Base-by-base conservation (phyloP, 768 basidiomycete genomes). In the Leccinum ochraceum region DNA sequence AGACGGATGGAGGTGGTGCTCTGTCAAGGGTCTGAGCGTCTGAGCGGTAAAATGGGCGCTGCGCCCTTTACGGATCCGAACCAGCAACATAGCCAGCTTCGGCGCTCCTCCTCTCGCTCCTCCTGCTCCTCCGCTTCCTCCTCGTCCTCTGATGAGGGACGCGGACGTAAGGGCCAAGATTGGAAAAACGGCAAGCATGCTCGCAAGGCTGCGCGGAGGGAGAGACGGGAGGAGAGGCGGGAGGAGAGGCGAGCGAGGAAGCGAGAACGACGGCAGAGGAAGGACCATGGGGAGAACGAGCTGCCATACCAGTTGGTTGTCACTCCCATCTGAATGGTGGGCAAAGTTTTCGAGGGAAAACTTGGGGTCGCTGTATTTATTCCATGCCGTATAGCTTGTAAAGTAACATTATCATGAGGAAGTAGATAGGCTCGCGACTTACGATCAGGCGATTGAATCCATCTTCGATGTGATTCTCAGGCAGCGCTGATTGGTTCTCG, bases 1-100 rank as follows among this genome's bases (percentile, higher is more conserved):
- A 77, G 82, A 13, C 63, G 69, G 60, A 75, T 83, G 63, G 76
- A 81, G n/a, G 74, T 76, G 32, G 70, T 76, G 58, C 73, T 83
- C 0, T 67, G 72, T 24, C 74, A 75, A 56, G 72, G 60, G 3
- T 59, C 68, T 6, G 67, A 74, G 55, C 66, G 74, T n/a, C 42
- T 74, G 60, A 74, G 74, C 2, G 74, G 74, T 0, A 55, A 56
- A 11, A 0, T 66, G 6, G 71, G 73, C 1, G 36, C 44, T 13
- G 71, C 69, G 28, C 71, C 71, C 7, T 22, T 62, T 1, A 60
- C 53, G 1, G 68, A 74, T 17, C 61, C 68, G 1, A 22, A 34
- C 14, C 71, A 72, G 50, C 30, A 26, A 14, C 71, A 42, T 5
- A 64, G 73, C 20, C 59, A 30, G 10, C 60, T 54, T 1, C 3